Evolutionary conservation across 2,329 filamentous ascomycete genomes (phyloP), one percentile per base, ranked within the genome.

Genomic region (Cadophora malorum): DNA sequence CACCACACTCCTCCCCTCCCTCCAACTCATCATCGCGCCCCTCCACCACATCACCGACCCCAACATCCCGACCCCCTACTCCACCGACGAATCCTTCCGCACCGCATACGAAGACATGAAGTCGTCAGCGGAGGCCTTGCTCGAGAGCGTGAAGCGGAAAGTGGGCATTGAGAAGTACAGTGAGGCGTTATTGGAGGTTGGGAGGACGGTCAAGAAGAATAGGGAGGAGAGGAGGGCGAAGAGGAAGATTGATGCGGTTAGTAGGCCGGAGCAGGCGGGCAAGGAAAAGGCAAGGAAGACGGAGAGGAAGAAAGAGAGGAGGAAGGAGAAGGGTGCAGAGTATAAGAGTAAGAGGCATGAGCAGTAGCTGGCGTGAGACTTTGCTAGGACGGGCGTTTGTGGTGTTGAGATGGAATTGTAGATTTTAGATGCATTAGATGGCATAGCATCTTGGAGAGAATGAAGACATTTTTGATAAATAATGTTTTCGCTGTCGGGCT

Each of bases 11-110:
- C 78, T 82, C 1, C 84, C 88, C 0, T 90, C 89, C 0, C 83
- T 96, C 21, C 86, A 89, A 71, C 83, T 83, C 31, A 83, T 92
- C 55, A 83, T 93, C 1, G 82, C 88, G 5, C 90, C 90, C 0
- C 85, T 98, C 6, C 90, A 95, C 76, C 92, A 96, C 77, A 83
- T 99, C 47, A 96, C 94, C 0, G 94, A 97, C 77, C 85, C 91
- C 1, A 87, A 87, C 1, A 93, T 95, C 61, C 87, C 91, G 0
- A 81, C 86, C 16, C 92, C 93, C 0, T 89, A 88, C 71, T 91
- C 90, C 28, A 86, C 86, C 6, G 91, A 95, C 74, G 87, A 90
- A 66, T 78, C 81, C 0, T 95, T 94, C 82, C 88, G 86, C 72
- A 83, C 85, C 6, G 86, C 84, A 23, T 91, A 94, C 78, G 91